phyloP scores from a whole-genome alignment of 2,329 filamentous ascomycete genomes.

The Colletotrichum nymphaeae region DNA sequence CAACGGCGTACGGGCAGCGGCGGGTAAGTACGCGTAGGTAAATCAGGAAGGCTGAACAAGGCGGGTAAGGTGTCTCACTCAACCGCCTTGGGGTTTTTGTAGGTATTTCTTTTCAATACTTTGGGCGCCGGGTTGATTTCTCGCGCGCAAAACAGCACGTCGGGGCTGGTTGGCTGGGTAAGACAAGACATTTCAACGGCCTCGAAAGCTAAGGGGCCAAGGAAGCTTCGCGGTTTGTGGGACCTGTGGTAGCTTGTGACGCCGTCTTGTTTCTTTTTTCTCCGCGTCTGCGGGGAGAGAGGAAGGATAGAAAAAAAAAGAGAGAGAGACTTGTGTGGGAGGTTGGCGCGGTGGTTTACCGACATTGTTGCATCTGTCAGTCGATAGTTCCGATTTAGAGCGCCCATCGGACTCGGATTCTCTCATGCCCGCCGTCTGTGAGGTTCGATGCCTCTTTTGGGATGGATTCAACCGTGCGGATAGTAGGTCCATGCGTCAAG shows the following conservation, averaged over 20 bases:
- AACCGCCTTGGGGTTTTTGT: background rate
- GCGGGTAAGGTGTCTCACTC: slow-evolving; percentile 9
- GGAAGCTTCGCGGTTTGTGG: background rate
- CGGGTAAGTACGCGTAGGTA: background rate
- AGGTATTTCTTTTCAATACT: background rate
- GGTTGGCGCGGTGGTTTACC: background rate
- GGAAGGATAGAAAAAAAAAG: background rate
- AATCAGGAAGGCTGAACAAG: background rate
- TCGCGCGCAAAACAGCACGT: background rate
- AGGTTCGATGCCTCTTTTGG: background rate
- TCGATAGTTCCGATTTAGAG: background rate
- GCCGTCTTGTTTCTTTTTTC: background rate
- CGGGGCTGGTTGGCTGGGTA: background rate
- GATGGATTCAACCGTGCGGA: background rate
- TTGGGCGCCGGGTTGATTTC: background rate
- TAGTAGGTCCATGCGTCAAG: background rate
- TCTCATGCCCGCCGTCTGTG: background rate
- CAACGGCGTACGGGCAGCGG: slow-evolving; percentile 1
- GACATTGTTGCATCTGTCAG: slow-evolving; percentile 8
- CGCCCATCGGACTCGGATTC: slow-evolving; percentile 1
- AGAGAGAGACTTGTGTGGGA: background rate
- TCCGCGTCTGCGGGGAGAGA: background rate
- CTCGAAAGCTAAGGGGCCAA: background rate
- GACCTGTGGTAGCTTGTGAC: background rate
- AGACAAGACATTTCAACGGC: slow-evolving; percentile 11